Evolutionary conservation across 2,329 filamentous ascomycete species (phyloP).

Genomic region (Cercospora brassicicola): DNA sequence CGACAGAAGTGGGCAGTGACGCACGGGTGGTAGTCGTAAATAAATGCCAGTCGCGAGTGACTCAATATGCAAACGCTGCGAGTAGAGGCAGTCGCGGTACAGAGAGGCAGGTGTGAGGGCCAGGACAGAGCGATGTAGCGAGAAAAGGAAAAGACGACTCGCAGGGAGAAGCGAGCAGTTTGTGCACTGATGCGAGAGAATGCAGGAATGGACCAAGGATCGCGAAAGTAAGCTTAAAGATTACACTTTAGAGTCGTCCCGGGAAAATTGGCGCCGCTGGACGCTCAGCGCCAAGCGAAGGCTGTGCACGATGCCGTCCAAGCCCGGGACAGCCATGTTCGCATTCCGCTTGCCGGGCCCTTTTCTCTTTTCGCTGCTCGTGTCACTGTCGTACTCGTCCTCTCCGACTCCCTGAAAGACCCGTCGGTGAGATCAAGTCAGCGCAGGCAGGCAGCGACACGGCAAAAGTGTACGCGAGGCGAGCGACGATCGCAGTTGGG

Average conservation of each 20-base stretch:
- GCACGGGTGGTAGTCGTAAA: neutral
- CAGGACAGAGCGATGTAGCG: neutral
- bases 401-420: no score
- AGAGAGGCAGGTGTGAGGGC: neutral
- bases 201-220: constrained; percentile 2
- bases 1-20: neutral
- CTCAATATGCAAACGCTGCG: neutral
- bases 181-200: neutral
- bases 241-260: constrained; percentile 1
- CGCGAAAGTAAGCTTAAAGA: constrained; percentile 4
- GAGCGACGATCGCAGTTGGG: constrained; percentile 16
- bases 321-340: neutral
- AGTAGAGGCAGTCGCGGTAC: neutral
- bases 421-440: neutral
- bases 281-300: neutral
- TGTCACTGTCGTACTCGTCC: neutral
- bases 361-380: neutral
- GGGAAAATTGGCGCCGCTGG: neutral
- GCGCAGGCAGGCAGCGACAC: neutral
- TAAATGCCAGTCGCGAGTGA: neutral
- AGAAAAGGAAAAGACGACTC: neutral
- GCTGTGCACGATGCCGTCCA: neutral
- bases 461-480: neutral
- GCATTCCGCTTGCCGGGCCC: neutral
- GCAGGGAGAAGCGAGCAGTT: neutral